Conservation (phyloP, 495 filamentous ascomycete genomes). For the Penicillium macrosclerotiorum region DNA sequence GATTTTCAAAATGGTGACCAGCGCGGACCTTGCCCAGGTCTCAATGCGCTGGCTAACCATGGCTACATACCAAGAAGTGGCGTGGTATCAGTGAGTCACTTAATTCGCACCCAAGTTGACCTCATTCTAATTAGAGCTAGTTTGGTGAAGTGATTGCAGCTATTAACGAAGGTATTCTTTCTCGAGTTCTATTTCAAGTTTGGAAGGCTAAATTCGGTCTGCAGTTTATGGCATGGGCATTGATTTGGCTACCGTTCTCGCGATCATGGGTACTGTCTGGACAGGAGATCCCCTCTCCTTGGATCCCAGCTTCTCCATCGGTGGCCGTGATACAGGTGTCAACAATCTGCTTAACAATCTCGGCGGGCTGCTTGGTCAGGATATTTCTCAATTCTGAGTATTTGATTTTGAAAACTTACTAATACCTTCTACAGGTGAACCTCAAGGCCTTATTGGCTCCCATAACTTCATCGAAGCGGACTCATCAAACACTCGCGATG, state of each 20-base stretch:
- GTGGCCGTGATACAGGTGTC: slow-evolving; percentile 27
- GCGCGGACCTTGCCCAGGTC: slow-evolving; percentile 50
- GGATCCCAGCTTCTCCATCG: slow-evolving; percentile 42
- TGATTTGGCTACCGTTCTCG: slow-evolving; percentile 50
- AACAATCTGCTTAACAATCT: slow-evolving; percentile 31
- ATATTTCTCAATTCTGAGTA: background rate
- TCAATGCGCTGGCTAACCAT: slow-evolving; percentile 55
- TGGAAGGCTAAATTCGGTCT: background rate
- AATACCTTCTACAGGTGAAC: slow-evolving; percentile 20
- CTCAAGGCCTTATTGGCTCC: slow-evolving; percentile 48
- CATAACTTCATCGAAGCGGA: slow-evolving; percentile 60
- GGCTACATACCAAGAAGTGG: slow-evolving; percentile 54
- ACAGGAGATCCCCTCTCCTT: slow-evolving; percentile 44
- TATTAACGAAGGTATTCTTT: slow-evolving; percentile 26
- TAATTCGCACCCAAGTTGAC: too few relatives aligned
- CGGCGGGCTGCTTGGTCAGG: slow-evolving; percentile 26
- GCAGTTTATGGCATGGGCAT: slow-evolving; percentile 50
- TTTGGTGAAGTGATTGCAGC: slow-evolving; percentile 24
- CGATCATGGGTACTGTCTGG: slow-evolving; percentile 50
- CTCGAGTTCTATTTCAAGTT: background rate
- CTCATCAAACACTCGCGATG: slow-evolving; percentile 52
- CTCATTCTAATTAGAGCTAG: slow-evolving; percentile 10
- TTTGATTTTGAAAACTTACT: background rate
- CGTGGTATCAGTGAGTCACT: slow-evolving; percentile 33
- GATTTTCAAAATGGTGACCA: slow-evolving; percentile 36